Evolutionary conservation across 2,329 filamentous ascomycete species (phyloP).

Genomic region (Phaeosphaeria sp.): DNA sequence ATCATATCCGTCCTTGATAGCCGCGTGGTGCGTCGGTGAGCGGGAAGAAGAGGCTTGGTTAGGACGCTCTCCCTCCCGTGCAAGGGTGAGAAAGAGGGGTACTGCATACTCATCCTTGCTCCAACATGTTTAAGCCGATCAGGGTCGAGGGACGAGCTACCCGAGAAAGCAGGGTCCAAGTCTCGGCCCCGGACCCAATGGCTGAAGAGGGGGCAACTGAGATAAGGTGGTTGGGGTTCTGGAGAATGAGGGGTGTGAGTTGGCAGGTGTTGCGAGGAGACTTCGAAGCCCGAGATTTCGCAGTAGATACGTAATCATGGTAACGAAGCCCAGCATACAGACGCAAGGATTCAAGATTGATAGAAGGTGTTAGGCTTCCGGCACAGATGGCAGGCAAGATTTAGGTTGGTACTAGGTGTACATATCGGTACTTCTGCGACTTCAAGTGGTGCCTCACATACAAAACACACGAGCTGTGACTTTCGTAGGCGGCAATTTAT

Average conservation of each 20-base stretch:
- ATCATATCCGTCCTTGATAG: slow-evolving; percentile 8
- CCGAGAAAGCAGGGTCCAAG: slow-evolving; percentile 18
- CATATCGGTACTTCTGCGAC: background rate
- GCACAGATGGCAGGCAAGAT: background rate
- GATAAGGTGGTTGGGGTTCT: slow-evolving; percentile 7
- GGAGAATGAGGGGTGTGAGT: background rate
- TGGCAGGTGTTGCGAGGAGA: background rate
- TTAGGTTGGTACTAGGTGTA: background rate
- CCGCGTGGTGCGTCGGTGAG: slow-evolving; percentile 6
- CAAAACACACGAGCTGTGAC: background rate
- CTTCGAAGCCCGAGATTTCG: background rate
- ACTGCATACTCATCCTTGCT: slow-evolving; percentile 11
- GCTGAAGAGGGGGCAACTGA: slow-evolving; percentile 5
- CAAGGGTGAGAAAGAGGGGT: slow-evolving; percentile 15
- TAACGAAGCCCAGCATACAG: background rate
- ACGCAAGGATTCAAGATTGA: background rate
- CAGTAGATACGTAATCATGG: background rate
- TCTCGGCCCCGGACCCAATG: slow-evolving; percentile 9
- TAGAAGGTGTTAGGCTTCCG: background rate
- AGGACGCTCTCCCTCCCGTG: background rate
- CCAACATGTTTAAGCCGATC: slow-evolving; percentile 26
- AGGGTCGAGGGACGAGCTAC: slow-evolving; percentile 17
- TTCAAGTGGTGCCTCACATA: background rate
- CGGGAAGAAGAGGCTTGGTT: slow-evolving; percentile 2
- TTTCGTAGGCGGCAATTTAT: background rate